Base-by-base conservation (phyloP, 2,329 filamentous ascomycete species). In the Thelonectria olida region DNA sequence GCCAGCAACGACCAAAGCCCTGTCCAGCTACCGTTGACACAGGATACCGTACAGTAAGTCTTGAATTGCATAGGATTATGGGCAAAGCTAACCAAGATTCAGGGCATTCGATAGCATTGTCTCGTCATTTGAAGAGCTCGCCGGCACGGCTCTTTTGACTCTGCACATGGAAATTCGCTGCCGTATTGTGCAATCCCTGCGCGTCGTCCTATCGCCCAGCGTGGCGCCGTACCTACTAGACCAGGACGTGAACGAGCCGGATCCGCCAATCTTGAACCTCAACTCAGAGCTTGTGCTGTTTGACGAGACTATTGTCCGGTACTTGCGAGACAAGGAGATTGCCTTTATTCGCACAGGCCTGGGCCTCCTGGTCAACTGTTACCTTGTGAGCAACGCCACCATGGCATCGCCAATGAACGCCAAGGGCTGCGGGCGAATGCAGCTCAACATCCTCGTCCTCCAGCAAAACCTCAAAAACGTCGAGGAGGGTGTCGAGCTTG, bases 391-490 rank as follows among this genome's bases (percentile, higher is more conserved):
- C 62, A 91, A 91, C 64, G 88, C 89, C 2, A 81, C 84, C 17
- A 85, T 87, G 73, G 91, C 95, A 44, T 88, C 89, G 50, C 89
- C 90, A 7, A 95, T 99, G 89, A 97, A 99, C 75, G 81, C 80
- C 36, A 87, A 91, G 69, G 96, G 96, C 41, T 92, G 90, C 61
- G 88, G 89, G n/a, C 87, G 93, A 36, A 93, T 99, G 87, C 90
- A 93, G 75, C 87, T 98, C 72, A 97, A 99, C 75, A 93, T 97
- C 49, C 85, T 97, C 22, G 96, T 99, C 39, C 82, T 99, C 52
- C 95, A 98, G 78, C 96, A 99, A 75, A 97, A 97, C 72, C 87
- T 99, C 56, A 97, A 97, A 81, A 97, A 97, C 67, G 90, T 99
- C 54, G 93, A 96, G 76, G 83, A 86, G 2, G 85, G 85, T 8